Conservation (phyloP, 139 green algal species). For the Mychonastes homosphaera region DNA sequence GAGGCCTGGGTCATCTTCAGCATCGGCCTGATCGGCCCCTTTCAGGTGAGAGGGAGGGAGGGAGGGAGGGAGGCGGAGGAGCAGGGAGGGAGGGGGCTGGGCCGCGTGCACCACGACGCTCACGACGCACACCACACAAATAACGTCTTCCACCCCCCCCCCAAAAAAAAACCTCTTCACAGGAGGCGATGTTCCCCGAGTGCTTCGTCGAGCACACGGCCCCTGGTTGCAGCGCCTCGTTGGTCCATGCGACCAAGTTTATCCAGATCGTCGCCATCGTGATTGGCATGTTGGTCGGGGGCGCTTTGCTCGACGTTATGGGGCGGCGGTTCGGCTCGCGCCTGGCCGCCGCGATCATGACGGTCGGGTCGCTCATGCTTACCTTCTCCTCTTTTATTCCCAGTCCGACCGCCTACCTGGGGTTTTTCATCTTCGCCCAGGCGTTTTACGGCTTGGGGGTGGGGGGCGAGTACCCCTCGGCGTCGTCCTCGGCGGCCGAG, state of each 20-base stretch:
- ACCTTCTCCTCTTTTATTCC: constrained; percentile 24
- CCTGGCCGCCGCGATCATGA: constrained; percentile 47
- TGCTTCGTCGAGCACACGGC: constrained; percentile 17
- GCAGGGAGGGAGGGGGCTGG: no score
- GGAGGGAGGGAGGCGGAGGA: no score
- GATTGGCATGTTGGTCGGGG: constrained; percentile 29
- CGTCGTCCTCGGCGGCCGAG: constrained; percentile 60
- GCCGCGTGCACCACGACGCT: no score
- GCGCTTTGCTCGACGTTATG: constrained; percentile 42
- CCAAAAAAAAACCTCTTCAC: no score
- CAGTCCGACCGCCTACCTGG: constrained; percentile 23
- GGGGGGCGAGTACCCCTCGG: constrained; percentile 57
- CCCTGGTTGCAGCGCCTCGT: background rate
- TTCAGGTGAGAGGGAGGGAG: no score
- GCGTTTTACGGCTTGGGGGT: background rate
- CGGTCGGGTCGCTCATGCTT: constrained; percentile 48
- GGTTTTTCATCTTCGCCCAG: constrained; percentile 38
- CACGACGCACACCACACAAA: no score
- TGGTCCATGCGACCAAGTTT: constrained; percentile 16
- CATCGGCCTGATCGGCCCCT: constrained; percentile 12
- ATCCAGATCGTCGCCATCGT: constrained; percentile 23
- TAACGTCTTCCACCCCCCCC: no score
- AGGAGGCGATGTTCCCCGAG: constrained; percentile 9
- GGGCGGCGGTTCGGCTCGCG: constrained; percentile 55
- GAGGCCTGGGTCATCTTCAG: constrained; percentile 31